Percentiles rank a stretch among this genome's conserved stretches.
Evolutionary conservation across 1,284 basidiomycete species (phyloP).

Genomic region (Termitomyces sp.): DNA sequence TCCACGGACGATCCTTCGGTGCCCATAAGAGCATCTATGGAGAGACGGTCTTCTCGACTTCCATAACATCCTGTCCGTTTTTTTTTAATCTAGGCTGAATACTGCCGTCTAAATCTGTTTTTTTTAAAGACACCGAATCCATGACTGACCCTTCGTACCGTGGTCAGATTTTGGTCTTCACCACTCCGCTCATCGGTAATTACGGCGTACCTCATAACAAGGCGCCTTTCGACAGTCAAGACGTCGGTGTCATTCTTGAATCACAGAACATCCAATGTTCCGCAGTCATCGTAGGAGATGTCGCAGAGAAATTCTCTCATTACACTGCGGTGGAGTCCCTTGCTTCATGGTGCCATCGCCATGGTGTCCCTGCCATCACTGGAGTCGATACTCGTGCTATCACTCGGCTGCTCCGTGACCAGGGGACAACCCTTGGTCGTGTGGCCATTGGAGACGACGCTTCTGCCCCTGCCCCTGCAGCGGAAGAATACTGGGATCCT

Average conservation of each 20-base stretch:
- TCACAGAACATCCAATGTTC: slow-evolving; percentile 88
- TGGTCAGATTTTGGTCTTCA: slow-evolving; percentile 97
- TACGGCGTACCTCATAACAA: slow-evolving; percentile 92
- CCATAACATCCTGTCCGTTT: slow-evolving; percentile 89
- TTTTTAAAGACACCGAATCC: slow-evolving; percentile 90
- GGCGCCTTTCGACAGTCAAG: slow-evolving; percentile 69
- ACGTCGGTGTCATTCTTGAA: slow-evolving; percentile 90
- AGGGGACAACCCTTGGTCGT: slow-evolving; percentile 94
- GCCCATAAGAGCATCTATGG: slow-evolving; percentile 86
- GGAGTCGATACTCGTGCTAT: slow-evolving; percentile 98
- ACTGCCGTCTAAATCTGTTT: slow-evolving; percentile 5
- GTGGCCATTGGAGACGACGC: slow-evolving; percentile 82
- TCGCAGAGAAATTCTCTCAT: slow-evolving; percentile 94
- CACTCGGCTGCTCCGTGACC: slow-evolving; percentile 89
- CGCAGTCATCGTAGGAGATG: slow-evolving; percentile 90
- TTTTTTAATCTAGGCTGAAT: background rate
- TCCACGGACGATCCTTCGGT: slow-evolving; percentile 87
- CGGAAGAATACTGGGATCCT: slow-evolving; percentile 88
- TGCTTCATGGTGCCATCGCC: slow-evolving; percentile 88
- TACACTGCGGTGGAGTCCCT: slow-evolving; percentile 92
- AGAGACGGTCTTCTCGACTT: slow-evolving; percentile 98
- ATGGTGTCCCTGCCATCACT: slow-evolving; percentile 90
- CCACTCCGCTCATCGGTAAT: slow-evolving; percentile 97
- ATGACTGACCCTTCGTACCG: slow-evolving; percentile 99
- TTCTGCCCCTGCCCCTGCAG: slow-evolving; percentile 51